These are phyloP conservation scores for Phellinidium pouzarii DNA, from an alignment of 1,284 basidiomycete species.

Conservation along the genomic window DNA sequence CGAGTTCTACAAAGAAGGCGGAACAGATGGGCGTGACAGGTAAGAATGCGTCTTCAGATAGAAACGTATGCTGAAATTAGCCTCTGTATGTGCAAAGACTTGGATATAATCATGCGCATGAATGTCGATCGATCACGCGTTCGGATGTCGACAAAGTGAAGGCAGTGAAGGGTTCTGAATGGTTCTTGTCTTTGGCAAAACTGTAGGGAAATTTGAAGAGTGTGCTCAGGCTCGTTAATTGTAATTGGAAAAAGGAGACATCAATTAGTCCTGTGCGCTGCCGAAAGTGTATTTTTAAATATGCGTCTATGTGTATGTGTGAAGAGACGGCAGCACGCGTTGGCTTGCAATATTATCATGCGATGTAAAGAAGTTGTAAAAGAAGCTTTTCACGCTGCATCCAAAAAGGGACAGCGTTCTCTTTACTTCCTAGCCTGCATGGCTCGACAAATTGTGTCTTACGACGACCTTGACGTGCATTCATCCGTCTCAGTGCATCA, in stretches of 20 bases:
- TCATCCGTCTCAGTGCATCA: background rate
- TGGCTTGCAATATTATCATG: too few species aligned
- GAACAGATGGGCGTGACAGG: slow-evolving; percentile 61
- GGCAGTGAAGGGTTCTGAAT: slow-evolving; percentile 49
- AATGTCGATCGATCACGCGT: slow-evolving; percentile 54
- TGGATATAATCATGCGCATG: slow-evolving; percentile 75
- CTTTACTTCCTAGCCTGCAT: background rate
- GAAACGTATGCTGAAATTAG: slow-evolving; percentile 2
- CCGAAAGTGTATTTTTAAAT: too few species aligned
- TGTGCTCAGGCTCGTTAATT: slow-evolving; percentile 5
- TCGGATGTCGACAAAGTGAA: slow-evolving; percentile 70
- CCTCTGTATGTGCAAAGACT: slow-evolving; percentile 36
- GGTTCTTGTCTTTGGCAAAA: slow-evolving; percentile 32
- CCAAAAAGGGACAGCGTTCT: background rate
- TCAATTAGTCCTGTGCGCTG: too few species aligned
- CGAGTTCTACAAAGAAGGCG: slow-evolving; percentile 59
- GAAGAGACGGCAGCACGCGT: too few species aligned
- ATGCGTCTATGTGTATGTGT: too few species aligned
- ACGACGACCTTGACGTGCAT: slow-evolving; percentile 14
- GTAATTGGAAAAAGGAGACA: background rate
- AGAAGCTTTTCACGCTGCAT: too few species aligned
- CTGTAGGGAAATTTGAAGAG: too few species aligned
- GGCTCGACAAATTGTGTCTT: slow-evolving; percentile 17
- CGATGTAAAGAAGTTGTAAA: too few species aligned
- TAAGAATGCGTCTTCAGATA: slow-evolving; percentile 24